Evolutionary conservation across 2,329 filamentous ascomycete genomes (phyloP).

Genomic region (Trichoderma koningii): DNA sequence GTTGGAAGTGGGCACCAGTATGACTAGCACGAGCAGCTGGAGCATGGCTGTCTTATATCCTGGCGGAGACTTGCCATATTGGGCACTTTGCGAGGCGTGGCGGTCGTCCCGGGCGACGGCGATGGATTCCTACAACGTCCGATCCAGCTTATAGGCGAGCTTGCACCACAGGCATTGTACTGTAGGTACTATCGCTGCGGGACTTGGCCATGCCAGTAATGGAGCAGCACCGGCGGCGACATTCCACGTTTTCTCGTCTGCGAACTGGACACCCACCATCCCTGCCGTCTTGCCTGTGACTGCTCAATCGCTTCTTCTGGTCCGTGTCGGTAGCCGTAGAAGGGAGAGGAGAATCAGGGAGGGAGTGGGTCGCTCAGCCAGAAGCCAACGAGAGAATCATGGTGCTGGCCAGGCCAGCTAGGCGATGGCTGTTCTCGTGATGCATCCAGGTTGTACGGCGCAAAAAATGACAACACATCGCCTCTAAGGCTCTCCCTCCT

Average conservation of each 20-base stretch:
- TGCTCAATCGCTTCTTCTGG: neutral
- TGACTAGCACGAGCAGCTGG: constrained; percentile 4
- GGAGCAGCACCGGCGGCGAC: neutral
- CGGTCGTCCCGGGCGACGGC: constrained; percentile 1
- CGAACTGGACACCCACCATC: neutral
- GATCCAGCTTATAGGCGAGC: constrained; percentile 17
- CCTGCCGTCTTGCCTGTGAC: neutral
- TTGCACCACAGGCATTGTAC: too few species aligned
- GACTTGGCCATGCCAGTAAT: too few species aligned
- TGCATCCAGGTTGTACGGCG: constrained; percentile 16
- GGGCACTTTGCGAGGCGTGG: constrained; percentile 1
- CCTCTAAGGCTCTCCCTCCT: neutral
- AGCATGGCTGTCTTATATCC: constrained; percentile 8
- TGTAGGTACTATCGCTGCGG: neutral
- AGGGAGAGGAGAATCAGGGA: neutral
- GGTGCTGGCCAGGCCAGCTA: neutral
- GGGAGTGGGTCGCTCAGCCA: neutral
- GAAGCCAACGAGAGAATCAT: neutral
- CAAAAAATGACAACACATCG: constrained; percentile 20
- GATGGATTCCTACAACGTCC: constrained; percentile 21
- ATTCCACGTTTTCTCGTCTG: neutral
- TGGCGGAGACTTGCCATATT: constrained; percentile 18
- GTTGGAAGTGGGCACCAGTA: constrained; percentile 8
- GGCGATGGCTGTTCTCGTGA: constrained; percentile 16
- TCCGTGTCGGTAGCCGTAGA: neutral